phyloP scores from a whole-genome alignment of 345 rosid genomes.

The Euphorbia pulcherrima region DNA sequence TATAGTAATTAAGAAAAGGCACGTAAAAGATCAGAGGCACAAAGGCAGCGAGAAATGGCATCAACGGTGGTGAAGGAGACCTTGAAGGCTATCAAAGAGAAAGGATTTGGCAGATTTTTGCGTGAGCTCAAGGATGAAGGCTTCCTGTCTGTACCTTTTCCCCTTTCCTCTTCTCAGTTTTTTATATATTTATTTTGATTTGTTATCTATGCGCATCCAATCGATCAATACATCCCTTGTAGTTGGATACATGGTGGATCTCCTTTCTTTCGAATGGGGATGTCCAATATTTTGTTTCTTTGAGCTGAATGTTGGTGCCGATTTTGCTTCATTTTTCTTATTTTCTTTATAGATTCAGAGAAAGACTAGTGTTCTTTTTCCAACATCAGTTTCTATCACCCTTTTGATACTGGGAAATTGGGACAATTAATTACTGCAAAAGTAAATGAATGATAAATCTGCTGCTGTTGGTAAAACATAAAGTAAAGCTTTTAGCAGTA shows the following conservation, averaged over 20 bases:
- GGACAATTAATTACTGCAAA: neutral
- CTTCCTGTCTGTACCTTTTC: conserved; percentile 42
- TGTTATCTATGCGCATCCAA: neutral
- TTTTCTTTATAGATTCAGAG: neutral
- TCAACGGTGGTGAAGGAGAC: conserved; percentile 63
- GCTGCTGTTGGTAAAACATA: neutral
- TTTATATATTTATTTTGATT: neutral
- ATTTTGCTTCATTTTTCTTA: neutral
- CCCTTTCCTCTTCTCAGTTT: neutral
- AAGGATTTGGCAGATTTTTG: conserved; percentile 62
- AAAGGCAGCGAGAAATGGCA: conserved; percentile 57
- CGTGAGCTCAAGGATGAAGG: conserved; percentile 72
- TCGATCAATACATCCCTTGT: neutral
- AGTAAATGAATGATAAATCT: neutral
- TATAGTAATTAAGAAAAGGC: too few species aligned
- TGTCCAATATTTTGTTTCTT: neutral
- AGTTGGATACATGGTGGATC: neutral
- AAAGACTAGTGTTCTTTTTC: too few species aligned
- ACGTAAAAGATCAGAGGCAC: too few species aligned
- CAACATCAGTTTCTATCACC: too few species aligned
- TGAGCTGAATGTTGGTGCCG: neutral
- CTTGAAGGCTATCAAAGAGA: conserved; percentile 59
- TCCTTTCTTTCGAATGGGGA: neutral
- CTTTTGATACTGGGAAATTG: neutral
- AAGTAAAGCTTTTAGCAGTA: neutral